Evolutionary conservation across 495 filamentous ascomycete genomes (phyloP), one percentile per base, ranked within the genome.

Genomic region (Xylaria palmicola): DNA sequence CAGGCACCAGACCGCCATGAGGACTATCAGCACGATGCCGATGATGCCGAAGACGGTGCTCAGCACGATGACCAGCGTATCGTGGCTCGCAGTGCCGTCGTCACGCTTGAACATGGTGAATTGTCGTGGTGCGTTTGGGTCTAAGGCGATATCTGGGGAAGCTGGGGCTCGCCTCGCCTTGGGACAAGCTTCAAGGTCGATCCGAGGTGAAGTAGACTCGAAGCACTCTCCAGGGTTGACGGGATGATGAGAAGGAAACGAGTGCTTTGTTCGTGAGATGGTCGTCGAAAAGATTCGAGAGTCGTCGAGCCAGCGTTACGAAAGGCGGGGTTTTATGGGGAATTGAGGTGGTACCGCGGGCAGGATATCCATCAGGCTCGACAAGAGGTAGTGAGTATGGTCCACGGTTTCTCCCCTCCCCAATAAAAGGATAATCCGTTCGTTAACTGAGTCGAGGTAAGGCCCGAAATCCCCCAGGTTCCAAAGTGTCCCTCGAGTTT

Each of bases 11-110:
- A 72, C 60, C 0, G 68, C 57, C 20, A 58, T 65, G 20, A 68
- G 62, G 17, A 60, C 68, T 30, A 79, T 70, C 65, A 79, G 17
- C 30, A 68, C 43, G 37, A 78, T 32, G 32, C 67, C 76, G 8
- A 74, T 59, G 7, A 70, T 68, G 36, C 76, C 72, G 39, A 79
- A 66, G 8, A 79, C 70, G 15, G 71, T 76, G 64, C 75, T 78
- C 48, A 81, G 69, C 17, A 67, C 71, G 59, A 81, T 78, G 50
- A 73, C 67, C 20, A 77, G 66, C 39, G 62, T 72, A 26, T 65
- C 65, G 66, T 73, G 49, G 27, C 60, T 65, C 3, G 63, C 56
- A 17, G 32, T 50, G 19, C 52, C 43, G 60, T 36, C 44, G 30
- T 22, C 41, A 9, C 27, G 69, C 58, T 47, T 65, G 34, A 49